Evolutionary conservation across 208 protist genomes (phyloP), one percentile per base, ranked within the genome.

Genomic region (Endotrypanum monterogeii): DNA sequence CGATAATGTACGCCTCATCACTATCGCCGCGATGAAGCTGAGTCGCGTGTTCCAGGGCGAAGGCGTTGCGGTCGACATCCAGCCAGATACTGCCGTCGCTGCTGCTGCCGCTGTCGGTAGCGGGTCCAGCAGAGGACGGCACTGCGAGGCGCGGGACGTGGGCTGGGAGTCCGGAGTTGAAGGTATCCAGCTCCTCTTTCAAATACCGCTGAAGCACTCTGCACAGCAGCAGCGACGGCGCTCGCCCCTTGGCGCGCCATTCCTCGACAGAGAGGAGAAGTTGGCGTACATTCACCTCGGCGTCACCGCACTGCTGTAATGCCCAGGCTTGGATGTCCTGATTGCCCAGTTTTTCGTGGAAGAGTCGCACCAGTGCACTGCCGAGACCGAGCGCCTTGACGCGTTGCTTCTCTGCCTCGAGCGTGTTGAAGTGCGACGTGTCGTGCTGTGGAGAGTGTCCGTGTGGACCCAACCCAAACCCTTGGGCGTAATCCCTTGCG

Each of bases 381-480:
- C 76, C 77, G 62, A 90, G 83, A 28, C 90, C 90, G 35, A 96
- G 79, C 37, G 76, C 79, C 35, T 58, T 46, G n/a, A 82, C 86
- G 18, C 92, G 86, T 48, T 80, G 73, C 65, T 83, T 70, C 75
- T 95, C 91, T 46, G 58, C 65, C 39, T 76, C 79, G 35, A 95
- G 78, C 25, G 87, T 94, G 70, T 95, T 89, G 68, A 81, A 89
- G 69, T 85, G 84, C 8, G 68, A 37, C 28, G 71, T 89, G 80
- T 93, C 88, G 75, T 91, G 83, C 37, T 78, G 74, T 37, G 93
- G 93, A 9, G 89, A 91, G 67, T 93, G 89, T 1, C 87, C 87
- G 79, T 94, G 85, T 52, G 93, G 90, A 11, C 90, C 90, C 5
- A 97, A 79, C 48, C 93, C 93, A 78, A 97, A 97, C 39, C 93